phyloP scores from a whole-genome alignment of 129 eudicot species.

The Dittrichia graveolens region DNA sequence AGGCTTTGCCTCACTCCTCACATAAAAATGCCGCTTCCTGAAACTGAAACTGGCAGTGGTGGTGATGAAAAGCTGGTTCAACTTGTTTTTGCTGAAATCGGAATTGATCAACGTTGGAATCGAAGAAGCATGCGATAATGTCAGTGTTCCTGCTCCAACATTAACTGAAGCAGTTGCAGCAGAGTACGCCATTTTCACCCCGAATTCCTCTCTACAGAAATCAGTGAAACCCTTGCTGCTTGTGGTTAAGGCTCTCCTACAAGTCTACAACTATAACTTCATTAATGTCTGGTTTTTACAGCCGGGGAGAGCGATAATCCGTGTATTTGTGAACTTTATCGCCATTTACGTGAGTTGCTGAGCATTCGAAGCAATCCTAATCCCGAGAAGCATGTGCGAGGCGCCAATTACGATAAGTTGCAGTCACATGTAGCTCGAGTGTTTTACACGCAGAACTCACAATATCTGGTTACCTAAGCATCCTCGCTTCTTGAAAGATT shows the following conservation, averaged over 20 bases:
- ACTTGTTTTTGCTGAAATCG: conserved; percentile 26
- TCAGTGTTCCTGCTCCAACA: conserved; percentile 23
- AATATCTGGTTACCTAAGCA: not conserved
- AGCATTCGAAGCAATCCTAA: conserved; percentile 32
- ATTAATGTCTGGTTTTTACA: conserved; percentile 10
- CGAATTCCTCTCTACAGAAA: not conserved
- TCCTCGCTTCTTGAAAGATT: conserved; percentile 7
- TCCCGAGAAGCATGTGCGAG: conserved; percentile 50
- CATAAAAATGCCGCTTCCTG: conserved; percentile 39
- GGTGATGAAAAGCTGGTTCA: conserved; percentile 34
- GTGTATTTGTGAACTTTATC: conserved; percentile 8
- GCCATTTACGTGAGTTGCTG: conserved; percentile 16
- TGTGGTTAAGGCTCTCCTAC: not conserved
- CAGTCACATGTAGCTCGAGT: conserved; percentile 40
- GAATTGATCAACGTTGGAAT: conserved; percentile 37
- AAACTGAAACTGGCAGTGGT: conserved; percentile 20
- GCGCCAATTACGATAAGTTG: conserved; percentile 22
- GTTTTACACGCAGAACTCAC: conserved; percentile 26
- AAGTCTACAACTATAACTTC: not conserved
- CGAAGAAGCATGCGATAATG: conserved; percentile 38
- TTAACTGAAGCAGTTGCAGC: conserved; percentile 31
- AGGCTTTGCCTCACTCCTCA: conserved; percentile 51
- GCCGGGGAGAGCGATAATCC: not conserved
- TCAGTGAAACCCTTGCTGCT: conserved; percentile 16
- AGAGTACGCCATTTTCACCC: conserved; percentile 47